Evolutionary conservation across 345 rosid species (phyloP), one percentile per base, ranked within the genome.

Genomic region (Chamaenerion angustifolium): DNA sequence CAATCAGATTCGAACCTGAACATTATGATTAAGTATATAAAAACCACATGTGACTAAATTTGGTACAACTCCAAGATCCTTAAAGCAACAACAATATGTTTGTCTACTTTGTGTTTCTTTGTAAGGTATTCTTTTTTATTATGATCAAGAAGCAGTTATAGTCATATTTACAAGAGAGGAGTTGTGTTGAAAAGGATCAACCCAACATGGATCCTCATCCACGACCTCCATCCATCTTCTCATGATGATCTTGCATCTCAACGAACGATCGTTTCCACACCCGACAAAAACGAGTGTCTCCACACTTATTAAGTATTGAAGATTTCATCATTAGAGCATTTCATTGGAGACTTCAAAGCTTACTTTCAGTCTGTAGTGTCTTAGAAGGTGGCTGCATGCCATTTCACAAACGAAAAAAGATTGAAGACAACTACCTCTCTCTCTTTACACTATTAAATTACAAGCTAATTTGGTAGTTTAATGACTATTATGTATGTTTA

Each of bases 131-230:
- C 5, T 4, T 31, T 31, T 31, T 46, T 23, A 1, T 49, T 3
- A 19, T 7, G 54, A n/a, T 50, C 42, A 50, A 35, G 15, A 11
- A 50, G 54, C 12, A 19, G 54, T 50, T 35, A 13, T 4, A 35
- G 10, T 50, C 10, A 11, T 12, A n/a, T 15, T 16, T 12, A 52
- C 62, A 31, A 31, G 8, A 31, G 37, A 8, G 37, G 6, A 31
- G 37, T 31, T 31, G 27, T 2, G 27, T 62, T 43, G 65, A 67
- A 63, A 79, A 6, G 94, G 98, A 70, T 90, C 98, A 1, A 78
- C 63, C 98, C 98, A 90, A 57, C 98, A 90, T 56, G 12, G 68
- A 54, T 90, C 98, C 58, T 70, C 66, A 40, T 65, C 53, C 8
- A 55, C 71, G 4, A 94, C 95, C 46, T 65, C 59, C 61, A 65